Evolutionary conservation across 441 rosid species (phyloP), one percentile per base, ranked within the genome.

Genomic region (Caryocar brasiliense): DNA sequence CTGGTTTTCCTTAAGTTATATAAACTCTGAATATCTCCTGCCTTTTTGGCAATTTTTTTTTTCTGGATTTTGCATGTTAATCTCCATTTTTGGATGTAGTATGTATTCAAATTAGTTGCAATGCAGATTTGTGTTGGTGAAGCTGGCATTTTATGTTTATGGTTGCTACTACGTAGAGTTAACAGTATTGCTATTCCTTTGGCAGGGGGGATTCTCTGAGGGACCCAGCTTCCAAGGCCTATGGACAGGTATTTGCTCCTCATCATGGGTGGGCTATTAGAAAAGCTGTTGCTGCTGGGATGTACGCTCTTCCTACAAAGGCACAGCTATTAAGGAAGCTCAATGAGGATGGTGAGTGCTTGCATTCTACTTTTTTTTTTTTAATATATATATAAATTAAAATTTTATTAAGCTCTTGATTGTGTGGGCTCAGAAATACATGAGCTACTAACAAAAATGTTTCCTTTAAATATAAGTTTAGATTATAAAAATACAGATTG

Each of bases 261-360:
- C 88, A 91, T 66, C 98, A 86, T 56, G 98, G 95, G 11, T 86
- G 96, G 98, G 85, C 81, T 44, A 82, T 91, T 45, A 73, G 95
- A 59, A 81, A 79, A 69, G 93, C 91, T 65, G 98, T 91, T 61
- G 78, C 80, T 56, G 77, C 93, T 6, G 96, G 98, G 53, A 86
- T 91, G 96, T 91, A 82, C 51, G 91, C 88, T 50, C 93, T 86
- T 62, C 98, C 98, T 11, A 78, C 96, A 0, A 82, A 65, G 58
- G 70, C 80, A 24, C 95, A 86, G 59, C 75, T 86, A 35, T 59
- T 91, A 40, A 71, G 44, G 51, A 78, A 79, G 73, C 88, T 86
- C 40, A 86, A 85, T 39, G 96, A 91, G 70, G 82, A 87, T 34
- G 95, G 97, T 86, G 50, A 74, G 94, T 77, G 30, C 47, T 44